A percentile compares a stretch with the other conserved stretches of the same genome.
These are phyloP conservation scores for Alternaria gaisen DNA, from an alignment of 2,329 filamentous ascomycete genomes.

Conservation along the genomic window DNA sequence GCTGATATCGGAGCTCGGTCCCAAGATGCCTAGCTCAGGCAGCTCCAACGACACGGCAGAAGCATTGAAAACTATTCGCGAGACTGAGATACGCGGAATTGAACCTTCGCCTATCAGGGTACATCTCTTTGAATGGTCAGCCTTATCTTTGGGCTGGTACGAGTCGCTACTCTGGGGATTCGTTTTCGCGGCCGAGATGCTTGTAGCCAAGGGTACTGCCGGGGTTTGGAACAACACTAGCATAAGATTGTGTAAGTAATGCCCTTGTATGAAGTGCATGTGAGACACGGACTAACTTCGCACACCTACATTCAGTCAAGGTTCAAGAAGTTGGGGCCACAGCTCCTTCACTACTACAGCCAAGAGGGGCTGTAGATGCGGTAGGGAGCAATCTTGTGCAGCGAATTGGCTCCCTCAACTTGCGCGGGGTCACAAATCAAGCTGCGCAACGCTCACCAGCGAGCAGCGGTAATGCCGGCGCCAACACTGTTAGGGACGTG, in stretches of 20 bases:
- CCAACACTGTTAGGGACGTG: conserved; percentile 46
- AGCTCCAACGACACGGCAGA: conserved; percentile 50
- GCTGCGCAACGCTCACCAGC: conserved; percentile 25
- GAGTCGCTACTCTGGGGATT: conserved; percentile 94
- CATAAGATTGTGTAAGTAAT: conserved; percentile 72
- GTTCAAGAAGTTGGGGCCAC: conserved; percentile 85
- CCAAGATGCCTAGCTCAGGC: conserved; percentile 60
- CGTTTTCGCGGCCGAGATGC: conserved; percentile 89
- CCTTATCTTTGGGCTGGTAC: conserved; percentile 91
- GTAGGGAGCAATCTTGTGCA: conserved; percentile 90
- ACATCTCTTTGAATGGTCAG: conserved; percentile 94
- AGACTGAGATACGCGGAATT: conserved; percentile 72
- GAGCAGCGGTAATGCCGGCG: conserved; percentile 33
- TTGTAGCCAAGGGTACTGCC: conserved; percentile 83
- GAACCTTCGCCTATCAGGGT: conserved; percentile 79
- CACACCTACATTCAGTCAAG: conserved; percentile 58
- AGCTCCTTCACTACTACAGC: conserved; percentile 82
- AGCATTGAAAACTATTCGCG: conserved; percentile 62
- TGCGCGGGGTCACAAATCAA: conserved; percentile 58
- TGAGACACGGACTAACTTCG: not conserved
- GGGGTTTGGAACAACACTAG: conserved; percentile 93
- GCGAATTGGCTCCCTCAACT: conserved; percentile 81
- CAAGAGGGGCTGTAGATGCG: conserved; percentile 89
- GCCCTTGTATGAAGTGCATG: not conserved
- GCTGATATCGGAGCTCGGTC: conserved; percentile 70